A percentile compares a stretch with the other conserved stretches of the same genome.
Evolutionary conservation across 1,284 basidiomycete species (phyloP).

Genomic region (Tilletia caries): DNA sequence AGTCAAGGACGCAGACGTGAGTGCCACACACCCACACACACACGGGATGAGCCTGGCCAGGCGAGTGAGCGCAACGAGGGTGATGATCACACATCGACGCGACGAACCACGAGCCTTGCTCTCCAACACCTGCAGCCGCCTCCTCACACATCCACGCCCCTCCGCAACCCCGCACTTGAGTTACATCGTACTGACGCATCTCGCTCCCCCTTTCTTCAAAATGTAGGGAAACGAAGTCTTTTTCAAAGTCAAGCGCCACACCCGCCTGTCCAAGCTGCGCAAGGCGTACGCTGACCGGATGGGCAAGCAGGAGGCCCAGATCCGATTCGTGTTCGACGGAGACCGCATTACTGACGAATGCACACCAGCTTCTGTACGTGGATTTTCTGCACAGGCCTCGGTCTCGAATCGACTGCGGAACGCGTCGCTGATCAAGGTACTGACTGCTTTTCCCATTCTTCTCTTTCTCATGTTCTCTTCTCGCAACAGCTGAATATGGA

Average conservation of each 20-base stretch:
- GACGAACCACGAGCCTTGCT: no score
- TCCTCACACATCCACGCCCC: no score
- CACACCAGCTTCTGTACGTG: slow-evolving; percentile 49
- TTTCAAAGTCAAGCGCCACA: slow-evolving; percentile 96
- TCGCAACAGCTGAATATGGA: slow-evolving; percentile 46
- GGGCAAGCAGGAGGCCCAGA: slow-evolving; percentile 63
- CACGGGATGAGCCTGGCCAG: no score
- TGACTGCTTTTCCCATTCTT: not conserved
- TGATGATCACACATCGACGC: no score
- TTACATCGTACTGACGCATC: no score
- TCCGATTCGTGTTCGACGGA: slow-evolving; percentile 52
- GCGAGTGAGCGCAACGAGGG: no score
- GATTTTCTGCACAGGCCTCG: not conserved
- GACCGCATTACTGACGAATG: slow-evolving; percentile 50
- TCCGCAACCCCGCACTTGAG: no score
- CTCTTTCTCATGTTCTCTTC: not conserved
- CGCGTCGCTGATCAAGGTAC: not conserved
- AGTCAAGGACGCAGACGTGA: slow-evolving; percentile 48
- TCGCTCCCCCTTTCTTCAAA: no score
- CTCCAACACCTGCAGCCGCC: no score
- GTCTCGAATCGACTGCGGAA: no score
- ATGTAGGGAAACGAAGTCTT: slow-evolving; percentile 78
- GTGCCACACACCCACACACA: not conserved
- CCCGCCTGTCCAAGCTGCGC: slow-evolving; percentile 87
- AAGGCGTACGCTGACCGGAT: slow-evolving; percentile 89